Conservation (phyloP, 805 yeast genomes). For the Saccharomycopsis sp. region DNA sequence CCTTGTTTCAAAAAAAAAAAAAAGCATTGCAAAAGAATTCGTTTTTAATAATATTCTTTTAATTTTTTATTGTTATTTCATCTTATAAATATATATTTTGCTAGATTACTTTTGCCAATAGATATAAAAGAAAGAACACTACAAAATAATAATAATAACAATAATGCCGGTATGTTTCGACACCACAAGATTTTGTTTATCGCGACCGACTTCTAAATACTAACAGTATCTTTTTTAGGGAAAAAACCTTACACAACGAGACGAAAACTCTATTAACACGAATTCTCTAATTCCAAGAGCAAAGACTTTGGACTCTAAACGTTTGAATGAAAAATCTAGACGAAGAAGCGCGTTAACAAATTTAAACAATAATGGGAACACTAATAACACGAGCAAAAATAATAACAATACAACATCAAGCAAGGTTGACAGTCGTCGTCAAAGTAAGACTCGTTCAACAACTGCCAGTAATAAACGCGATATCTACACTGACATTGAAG, state of each 20-base stretch:
- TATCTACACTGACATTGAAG: slow-evolving; percentile 1
- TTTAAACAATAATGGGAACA: background rate
- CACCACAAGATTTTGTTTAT: no score
- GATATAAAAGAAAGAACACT: no score
- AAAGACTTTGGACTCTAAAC: background rate
- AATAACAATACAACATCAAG: background rate
- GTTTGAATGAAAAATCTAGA: background rate
- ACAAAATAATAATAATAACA: no score
- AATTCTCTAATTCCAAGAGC: background rate
- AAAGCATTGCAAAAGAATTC: no score
- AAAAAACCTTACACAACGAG: background rate
- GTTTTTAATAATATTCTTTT: no score
- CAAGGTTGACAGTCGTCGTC: background rate
- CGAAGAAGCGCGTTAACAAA: background rate
- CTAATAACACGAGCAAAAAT: background rate
- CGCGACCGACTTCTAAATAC: no score
- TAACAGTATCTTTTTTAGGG: background rate
- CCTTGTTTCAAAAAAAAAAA: no score
- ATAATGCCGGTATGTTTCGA: no score
- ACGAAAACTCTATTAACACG: background rate
- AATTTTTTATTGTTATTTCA: no score
- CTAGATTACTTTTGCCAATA: no score
- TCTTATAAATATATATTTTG: no score
- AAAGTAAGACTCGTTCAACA: background rate
- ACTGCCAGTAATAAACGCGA: background rate